These are phyloP conservation scores for Colletotrichum sp. DNA, from an alignment of 2,329 filamentous ascomycete genomes.

Conservation along the genomic window DNA sequence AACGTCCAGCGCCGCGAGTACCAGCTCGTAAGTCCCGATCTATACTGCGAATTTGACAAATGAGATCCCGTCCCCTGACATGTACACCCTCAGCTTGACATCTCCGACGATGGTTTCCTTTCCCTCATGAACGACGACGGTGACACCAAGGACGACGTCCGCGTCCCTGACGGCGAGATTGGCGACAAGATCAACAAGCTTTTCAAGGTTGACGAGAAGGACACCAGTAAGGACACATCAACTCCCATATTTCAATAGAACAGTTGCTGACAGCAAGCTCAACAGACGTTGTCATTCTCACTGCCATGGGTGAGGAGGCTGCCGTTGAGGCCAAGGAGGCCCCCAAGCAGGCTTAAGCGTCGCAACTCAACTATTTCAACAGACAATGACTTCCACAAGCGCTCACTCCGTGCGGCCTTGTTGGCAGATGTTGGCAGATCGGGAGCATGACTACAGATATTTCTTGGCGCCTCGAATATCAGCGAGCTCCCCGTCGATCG, in stretches of 20 bases:
- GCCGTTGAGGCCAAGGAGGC: slow-evolving; percentile 96
- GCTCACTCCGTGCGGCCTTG: slow-evolving; percentile 19
- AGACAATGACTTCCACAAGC: slow-evolving; percentile 19
- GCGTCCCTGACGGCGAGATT: slow-evolving; percentile 87
- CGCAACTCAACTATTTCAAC: slow-evolving; percentile 20
- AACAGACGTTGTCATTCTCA: slow-evolving; percentile 87
- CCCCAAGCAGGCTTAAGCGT: slow-evolving; percentile 48
- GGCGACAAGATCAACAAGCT: slow-evolving; percentile 85
- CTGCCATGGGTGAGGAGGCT: slow-evolving; percentile 94
- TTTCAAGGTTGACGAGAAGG: slow-evolving; percentile 85
- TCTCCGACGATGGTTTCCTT: slow-evolving; percentile 93
- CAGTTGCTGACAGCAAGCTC: background rate
- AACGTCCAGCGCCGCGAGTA: slow-evolving; percentile 90
- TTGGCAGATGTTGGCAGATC: slow-evolving; percentile 23
- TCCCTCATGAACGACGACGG: slow-evolving; percentile 90
- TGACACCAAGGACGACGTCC: slow-evolving; percentile 92
- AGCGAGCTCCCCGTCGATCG: slow-evolving; percentile 45
- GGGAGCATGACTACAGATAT: slow-evolving; percentile 37
- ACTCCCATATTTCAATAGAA: background rate
- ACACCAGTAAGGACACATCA: slow-evolving; percentile 77
- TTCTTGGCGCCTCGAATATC: slow-evolving; percentile 38
- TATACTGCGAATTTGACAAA: background rate
- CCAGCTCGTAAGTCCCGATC: slow-evolving; percentile 79
- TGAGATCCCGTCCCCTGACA: slow-evolving; percentile 11
- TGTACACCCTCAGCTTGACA: slow-evolving; percentile 71